A percentile compares a stretch with the other conserved stretches of the same genome.
Conservation (phyloP, 371 early-diverging fungal genomes). For the Syncephalastrum racemosum region DNA sequence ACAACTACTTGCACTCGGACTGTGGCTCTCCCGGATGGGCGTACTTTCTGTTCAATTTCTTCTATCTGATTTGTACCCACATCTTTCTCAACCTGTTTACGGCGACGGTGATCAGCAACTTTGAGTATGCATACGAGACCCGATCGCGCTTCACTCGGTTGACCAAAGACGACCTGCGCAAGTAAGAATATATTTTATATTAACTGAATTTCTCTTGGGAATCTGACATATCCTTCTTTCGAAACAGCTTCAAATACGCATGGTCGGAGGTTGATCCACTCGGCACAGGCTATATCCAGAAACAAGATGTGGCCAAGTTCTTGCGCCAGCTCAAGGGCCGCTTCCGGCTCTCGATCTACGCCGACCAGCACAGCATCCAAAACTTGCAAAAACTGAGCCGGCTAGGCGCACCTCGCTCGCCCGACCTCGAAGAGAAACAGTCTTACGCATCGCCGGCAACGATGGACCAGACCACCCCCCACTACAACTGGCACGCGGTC, state of each 20-base stretch:
- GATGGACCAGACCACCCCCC: not conserved
- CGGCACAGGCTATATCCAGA: conserved; percentile 55
- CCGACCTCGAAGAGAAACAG: too few species aligned
- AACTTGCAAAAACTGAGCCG: conserved; percentile 24
- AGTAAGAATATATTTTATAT: conserved; percentile 22
- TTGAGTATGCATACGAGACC: conserved; percentile 60
- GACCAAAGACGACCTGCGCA: conserved; percentile 54
- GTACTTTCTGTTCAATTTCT: conserved; percentile 51
- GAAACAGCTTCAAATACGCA: conserved; percentile 49
- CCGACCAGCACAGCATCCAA: conserved; percentile 32
- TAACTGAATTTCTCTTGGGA: not conserved
- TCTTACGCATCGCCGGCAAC: not conserved
- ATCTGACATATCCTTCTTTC: too few species aligned
- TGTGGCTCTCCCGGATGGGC: conserved; percentile 61
- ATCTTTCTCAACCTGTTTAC: conserved; percentile 62
- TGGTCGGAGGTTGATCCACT: conserved; percentile 59
- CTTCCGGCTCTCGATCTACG: conserved; percentile 48
- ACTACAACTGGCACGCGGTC: conserved; percentile 22
- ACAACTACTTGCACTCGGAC: conserved; percentile 48
- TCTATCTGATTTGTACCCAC: conserved; percentile 60
- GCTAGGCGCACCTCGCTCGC: too few species aligned
- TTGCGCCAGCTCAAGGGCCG: conserved; percentile 44
- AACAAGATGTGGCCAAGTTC: conserved; percentile 46
- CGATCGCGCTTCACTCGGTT: conserved; percentile 55
- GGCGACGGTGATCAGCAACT: conserved; percentile 60